Base-by-base conservation (phyloP, 202 grass and related monocot species). In the Zoysia matrella region DNA sequence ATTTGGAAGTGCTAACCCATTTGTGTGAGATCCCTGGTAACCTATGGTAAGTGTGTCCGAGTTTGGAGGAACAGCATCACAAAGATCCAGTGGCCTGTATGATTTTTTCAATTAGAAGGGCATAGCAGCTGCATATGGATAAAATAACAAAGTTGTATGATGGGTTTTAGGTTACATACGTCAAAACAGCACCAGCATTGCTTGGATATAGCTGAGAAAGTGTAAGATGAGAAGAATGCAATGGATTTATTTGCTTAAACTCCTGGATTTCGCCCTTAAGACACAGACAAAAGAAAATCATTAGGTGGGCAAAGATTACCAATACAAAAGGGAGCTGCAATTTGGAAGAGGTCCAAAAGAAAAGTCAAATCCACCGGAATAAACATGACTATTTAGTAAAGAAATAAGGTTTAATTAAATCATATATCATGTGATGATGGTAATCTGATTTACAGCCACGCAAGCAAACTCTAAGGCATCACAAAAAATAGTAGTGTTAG, bases 11-110 rank as follows among this genome's bases (percentile, higher is more conserved):
- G 82, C 60, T 82, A 93, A 73, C 16, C 87, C 76, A 88, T 78
- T 90, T 36, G 88, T 78, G 52, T 97, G 92, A 80, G 85, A 66
- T 60, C 90, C 90, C 49, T 62, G 72, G 75, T 95, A 89, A 80
- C 88, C 87, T 91, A 88, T 42, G 52, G 88, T 65, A 76, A 86
- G 82, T 40, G 83, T 53, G 68, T 99, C 96, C 45, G 76, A 66
- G 73, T 86, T 87, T 67, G 92, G 82, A 84, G 87, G 74, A 62
- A 82, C 73, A 68, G 79, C 86, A 84, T 99, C 96, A 87, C 89
- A 90, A 88, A 99, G 89, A 86, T 95, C 96, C 89, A 95, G 85
- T 56, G 96, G 96, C 85, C 96, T 99, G 75, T 81, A 75, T 7
- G 84, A 69, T 81, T 66, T 48, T 72, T 87, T 69, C 74, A 78